Conservation (phyloP, 345 rosid genomes). For the Erysimum cheiranthoides region DNA sequence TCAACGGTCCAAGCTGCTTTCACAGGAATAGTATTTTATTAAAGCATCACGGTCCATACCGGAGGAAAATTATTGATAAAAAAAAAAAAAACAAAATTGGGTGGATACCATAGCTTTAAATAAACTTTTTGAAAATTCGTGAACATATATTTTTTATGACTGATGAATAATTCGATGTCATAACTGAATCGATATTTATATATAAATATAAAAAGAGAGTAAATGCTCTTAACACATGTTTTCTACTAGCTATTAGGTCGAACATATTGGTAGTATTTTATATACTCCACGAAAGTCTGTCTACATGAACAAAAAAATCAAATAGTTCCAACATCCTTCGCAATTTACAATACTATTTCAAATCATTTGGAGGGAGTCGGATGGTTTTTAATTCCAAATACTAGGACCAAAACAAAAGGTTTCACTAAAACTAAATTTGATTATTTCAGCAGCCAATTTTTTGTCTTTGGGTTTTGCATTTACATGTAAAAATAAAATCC, state of each 20-base stretch:
- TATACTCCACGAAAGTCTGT: no score
- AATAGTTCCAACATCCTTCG: not conserved
- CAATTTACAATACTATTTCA: constrained; percentile 1
- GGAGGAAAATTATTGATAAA: not conserved
- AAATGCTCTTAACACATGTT: not conserved
- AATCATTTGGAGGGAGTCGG: not conserved
- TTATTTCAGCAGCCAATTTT: not conserved
- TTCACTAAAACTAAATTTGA: not conserved
- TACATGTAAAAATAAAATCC: not conserved
- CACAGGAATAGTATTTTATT: not conserved
- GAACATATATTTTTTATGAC: not conserved
- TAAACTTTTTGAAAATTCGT: not conserved
- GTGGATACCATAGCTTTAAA: constrained; percentile 20
- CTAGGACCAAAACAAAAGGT: not conserved
- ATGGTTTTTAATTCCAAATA: not conserved
- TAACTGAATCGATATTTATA: not conserved
- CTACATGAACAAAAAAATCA: no score
- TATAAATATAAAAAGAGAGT: not conserved
- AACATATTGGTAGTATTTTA: not conserved
- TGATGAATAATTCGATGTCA: not conserved
- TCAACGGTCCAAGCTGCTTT: constrained; percentile 46
- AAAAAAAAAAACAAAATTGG: not conserved
- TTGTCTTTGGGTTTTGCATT: not conserved
- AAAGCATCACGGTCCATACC: constrained; percentile 25
- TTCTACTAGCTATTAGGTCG: not conserved